A percentile compares a stretch with the other conserved stretches of the same genome.
phyloP scores from a whole-genome alignment of 1,284 basidiomycete species.

The Pisolithus thermaeus region DNA sequence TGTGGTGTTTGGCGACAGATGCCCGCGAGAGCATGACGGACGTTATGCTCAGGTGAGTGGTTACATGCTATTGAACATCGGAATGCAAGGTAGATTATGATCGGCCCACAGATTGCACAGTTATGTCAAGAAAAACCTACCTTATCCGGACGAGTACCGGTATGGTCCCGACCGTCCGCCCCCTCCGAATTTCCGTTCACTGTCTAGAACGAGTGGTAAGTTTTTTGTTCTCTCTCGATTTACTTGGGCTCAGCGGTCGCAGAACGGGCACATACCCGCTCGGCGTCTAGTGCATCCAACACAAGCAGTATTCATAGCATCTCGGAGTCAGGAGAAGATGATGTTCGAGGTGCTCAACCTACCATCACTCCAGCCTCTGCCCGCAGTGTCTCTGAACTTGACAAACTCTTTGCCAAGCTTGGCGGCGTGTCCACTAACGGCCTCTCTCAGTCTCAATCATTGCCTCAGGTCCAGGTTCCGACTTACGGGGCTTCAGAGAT shows the following conservation, averaged over 20 bases:
- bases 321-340: conserved; percentile 28
- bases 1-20: conserved; percentile 74
- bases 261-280: conserved; percentile 24
- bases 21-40: conserved; percentile 65
- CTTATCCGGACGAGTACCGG: conserved; percentile 64
- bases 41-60: conserved; percentile 55
- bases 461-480: not conserved
- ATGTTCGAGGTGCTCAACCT: conserved; percentile 10
- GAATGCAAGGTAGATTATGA: conserved; percentile 1
- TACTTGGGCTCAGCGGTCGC: conserved; percentile 10
- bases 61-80: not conserved
- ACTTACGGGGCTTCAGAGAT: conserved; percentile 20
- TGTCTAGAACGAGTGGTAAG: conserved; percentile 28
- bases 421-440: conserved; percentile 9
- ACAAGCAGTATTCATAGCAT: conserved; percentile 31
- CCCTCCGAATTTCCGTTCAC: conserved; percentile 32
- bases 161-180: conserved; percentile 62
- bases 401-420: conserved; percentile 58
- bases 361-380: conserved; percentile 12
- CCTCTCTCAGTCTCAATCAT: conserved; percentile 14
- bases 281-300: conserved; percentile 28
- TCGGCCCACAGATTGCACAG: conserved; percentile 45
- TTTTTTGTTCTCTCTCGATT: not conserved
- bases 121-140: conserved; percentile 55
- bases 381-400: conserved; percentile 43